phyloP scores from a whole-genome alignment of 2,329 filamentous ascomycete species.

The Cryphonectria japonica region DNA sequence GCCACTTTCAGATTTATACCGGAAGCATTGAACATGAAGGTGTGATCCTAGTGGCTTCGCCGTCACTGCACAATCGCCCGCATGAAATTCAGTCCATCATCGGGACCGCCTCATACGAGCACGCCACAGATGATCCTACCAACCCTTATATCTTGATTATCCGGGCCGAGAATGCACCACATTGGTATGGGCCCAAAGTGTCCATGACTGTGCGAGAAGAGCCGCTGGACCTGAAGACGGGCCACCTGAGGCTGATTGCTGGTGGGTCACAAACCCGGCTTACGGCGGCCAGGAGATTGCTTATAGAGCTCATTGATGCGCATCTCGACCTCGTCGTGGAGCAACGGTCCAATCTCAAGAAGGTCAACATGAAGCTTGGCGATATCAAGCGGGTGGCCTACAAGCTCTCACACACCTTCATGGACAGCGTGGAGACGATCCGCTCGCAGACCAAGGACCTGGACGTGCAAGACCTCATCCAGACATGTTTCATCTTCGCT shows the following conservation, averaged over 20 bases:
- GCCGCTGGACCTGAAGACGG: constrained; percentile 81
- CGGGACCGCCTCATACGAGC: constrained; percentile 65
- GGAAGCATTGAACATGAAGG: constrained; percentile 72
- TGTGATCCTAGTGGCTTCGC: constrained; percentile 83
- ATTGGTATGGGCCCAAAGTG: constrained; percentile 81
- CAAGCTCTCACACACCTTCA: constrained; percentile 95
- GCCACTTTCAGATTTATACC: constrained; percentile 85
- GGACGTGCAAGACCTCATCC: constrained; percentile 92
- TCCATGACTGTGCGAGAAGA: constrained; percentile 74
- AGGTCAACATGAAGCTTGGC: constrained; percentile 87
- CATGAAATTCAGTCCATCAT: constrained; percentile 86
- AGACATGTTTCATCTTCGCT: constrained; percentile 98
- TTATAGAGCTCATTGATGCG: constrained; percentile 78
- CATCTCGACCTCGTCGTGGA: constrained; percentile 90
- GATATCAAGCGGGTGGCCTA: constrained; percentile 96
- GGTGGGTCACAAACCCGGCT: constrained; percentile 82
- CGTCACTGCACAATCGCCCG: constrained; percentile 72
- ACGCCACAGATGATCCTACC: constrained; percentile 69
- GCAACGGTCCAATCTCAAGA: constrained; percentile 88
- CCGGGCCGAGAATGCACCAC: constrained; percentile 75
- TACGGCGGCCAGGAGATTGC: constrained; percentile 75
- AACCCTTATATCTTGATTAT: constrained; percentile 87
- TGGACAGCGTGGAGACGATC: constrained; percentile 97
- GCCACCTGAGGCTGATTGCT: constrained; percentile 85
- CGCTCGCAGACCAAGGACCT: constrained; percentile 80